These are phyloP conservation scores for Yamadazyma taylorii DNA, from an alignment of 1,139 yeast species.

Conservation along the genomic window DNA sequence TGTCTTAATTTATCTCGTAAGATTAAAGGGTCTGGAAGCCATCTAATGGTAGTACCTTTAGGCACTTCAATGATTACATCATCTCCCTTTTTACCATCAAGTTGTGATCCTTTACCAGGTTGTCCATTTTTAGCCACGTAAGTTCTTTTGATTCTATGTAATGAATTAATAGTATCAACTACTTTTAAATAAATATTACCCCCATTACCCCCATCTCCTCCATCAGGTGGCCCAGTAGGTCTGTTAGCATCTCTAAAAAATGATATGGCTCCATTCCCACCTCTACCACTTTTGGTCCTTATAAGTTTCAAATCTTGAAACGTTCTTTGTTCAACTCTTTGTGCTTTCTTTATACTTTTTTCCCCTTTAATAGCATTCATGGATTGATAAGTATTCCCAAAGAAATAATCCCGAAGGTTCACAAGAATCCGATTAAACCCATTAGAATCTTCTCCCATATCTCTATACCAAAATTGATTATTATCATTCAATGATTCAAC, in stretches of 20 bases:
- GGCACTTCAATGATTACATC: conserved; percentile 85
- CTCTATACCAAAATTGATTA: conserved; percentile 15
- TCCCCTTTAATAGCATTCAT: conserved; percentile 38
- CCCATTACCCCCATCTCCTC: conserved; percentile 97
- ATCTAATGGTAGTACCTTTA: conserved; percentile 80
- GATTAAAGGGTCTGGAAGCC: conserved; percentile 78
- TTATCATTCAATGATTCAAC: conserved; percentile 13
- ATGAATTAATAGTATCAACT: conserved; percentile 63
- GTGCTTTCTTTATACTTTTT: conserved; percentile 28
- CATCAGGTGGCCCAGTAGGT: conserved; percentile 92
- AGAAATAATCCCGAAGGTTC: conserved; percentile 40
- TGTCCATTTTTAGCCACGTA: conserved; percentile 75
- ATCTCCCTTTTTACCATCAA: conserved; percentile 81
- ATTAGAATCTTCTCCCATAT: conserved; percentile 21
- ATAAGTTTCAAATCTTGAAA: conserved; percentile 66
- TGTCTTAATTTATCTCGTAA: conserved; percentile 36
- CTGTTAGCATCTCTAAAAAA: conserved; percentile 84
- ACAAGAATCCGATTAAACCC: conserved; percentile 26
- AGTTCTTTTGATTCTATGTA: conserved; percentile 65
- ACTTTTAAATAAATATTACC: conserved; percentile 86
- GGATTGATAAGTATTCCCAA: conserved; percentile 44
- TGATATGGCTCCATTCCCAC: conserved; percentile 87
- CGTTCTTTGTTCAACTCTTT: conserved; percentile 39
- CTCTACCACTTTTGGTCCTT: conserved; percentile 72
- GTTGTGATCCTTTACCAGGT: conserved; percentile 70